phyloP scores from a whole-genome alignment of 2,329 filamentous ascomycete genomes.

The Paecilomyces fulvus region DNA sequence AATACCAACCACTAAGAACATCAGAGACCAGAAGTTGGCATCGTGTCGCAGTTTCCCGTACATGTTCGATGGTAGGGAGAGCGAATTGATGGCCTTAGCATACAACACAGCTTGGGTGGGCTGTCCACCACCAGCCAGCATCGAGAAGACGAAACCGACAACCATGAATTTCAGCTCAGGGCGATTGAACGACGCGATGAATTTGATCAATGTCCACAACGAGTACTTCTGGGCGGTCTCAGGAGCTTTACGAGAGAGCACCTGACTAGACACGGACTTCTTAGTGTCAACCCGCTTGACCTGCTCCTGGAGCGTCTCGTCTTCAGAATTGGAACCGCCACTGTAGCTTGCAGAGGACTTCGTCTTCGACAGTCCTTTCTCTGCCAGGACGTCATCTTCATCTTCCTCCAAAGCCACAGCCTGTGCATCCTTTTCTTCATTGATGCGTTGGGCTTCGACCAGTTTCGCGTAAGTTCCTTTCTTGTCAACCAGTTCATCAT shows the following conservation, averaged over 20 bases:
- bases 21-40: slow-evolving; percentile 76
- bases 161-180: slow-evolving; percentile 65
- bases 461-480: slow-evolving; percentile 72
- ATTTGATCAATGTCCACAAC: slow-evolving; percentile 66
- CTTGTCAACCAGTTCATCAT: slow-evolving; percentile 65
- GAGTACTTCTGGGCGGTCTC: slow-evolving; percentile 54
- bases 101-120: slow-evolving; percentile 74
- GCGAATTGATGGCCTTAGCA: slow-evolving; percentile 71
- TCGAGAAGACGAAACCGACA: slow-evolving; percentile 62
- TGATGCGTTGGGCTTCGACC: slow-evolving; percentile 80
- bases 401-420: slow-evolving; percentile 18
- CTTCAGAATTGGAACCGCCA: slow-evolving; percentile 18
- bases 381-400: slow-evolving; percentile 15
- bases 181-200: slow-evolving; percentile 73
- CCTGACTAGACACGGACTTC: slow-evolving; percentile 58
- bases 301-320: slow-evolving; percentile 21
- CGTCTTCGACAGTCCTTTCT: slow-evolving; percentile 22
- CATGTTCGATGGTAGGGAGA: slow-evolving; percentile 50
- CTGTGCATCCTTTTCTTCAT: slow-evolving; percentile 41
- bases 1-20: slow-evolving; percentile 79
- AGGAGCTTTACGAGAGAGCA: slow-evolving; percentile 49
- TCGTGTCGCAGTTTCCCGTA: slow-evolving; percentile 55
- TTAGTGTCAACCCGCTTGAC: slow-evolving; percentile 39
- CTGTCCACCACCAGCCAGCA: slow-evolving; percentile 74
- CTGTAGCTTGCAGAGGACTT: slow-evolving; percentile 25